These are phyloP conservation scores for Aspergillus fijiensis DNA, from an alignment of 2,329 filamentous ascomycete genomes.

Conservation along the genomic window DNA sequence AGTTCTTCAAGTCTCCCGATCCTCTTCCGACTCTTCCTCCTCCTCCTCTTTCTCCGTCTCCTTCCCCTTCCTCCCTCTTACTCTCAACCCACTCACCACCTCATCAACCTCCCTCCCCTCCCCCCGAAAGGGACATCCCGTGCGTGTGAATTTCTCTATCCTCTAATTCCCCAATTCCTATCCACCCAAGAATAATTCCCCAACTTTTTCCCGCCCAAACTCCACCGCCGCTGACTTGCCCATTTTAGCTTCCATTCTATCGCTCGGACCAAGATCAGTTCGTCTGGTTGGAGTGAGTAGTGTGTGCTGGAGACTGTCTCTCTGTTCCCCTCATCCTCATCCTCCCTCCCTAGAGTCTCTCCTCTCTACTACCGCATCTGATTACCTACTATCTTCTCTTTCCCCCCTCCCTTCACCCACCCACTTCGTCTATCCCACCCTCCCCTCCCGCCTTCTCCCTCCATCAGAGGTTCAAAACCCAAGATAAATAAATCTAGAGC, in stretches of 20 bases:
- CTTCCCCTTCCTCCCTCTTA: slow-evolving; percentile 17
- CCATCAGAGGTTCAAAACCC: background rate
- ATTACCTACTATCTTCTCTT: background rate
- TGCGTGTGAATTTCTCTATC: slow-evolving; percentile 8
- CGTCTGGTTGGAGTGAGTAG: background rate
- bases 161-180: background rate
- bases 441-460: slow-evolving; percentile 1
- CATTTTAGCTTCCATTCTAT: slow-evolving; percentile 1
- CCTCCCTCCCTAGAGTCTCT: background rate
- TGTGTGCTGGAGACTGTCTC: background rate
- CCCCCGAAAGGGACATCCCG: slow-evolving; percentile 3
- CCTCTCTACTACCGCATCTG: background rate
- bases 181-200: background rate
- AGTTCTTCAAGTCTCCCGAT: background rate
- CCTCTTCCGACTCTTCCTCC: background rate
- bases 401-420: slow-evolving; percentile 11
- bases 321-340: slow-evolving; percentile 5
- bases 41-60: background rate
- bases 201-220: slow-evolving; percentile 1
- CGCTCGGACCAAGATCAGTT: slow-evolving; percentile 5
- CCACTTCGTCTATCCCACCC: too few species aligned
- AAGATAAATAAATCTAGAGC: background rate
- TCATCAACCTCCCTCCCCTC: slow-evolving; percentile 9
- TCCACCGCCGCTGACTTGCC: slow-evolving; percentile 9
- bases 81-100: slow-evolving; percentile 16